phyloP scores from a whole-genome alignment of 2,329 filamentous ascomycete genomes.

The Cladosporium sp. region DNA sequence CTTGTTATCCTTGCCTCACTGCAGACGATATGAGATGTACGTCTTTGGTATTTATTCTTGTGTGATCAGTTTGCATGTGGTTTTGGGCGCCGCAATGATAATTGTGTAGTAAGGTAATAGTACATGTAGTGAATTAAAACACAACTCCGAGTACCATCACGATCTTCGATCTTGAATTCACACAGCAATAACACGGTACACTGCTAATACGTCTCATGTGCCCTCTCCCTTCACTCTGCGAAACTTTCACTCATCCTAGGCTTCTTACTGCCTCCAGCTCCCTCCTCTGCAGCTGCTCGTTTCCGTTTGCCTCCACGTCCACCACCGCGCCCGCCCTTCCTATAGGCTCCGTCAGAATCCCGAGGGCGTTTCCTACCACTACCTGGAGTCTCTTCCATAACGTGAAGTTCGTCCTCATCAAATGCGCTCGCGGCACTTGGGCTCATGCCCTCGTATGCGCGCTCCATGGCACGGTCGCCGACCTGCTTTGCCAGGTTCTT shows the following conservation, averaged over 20 bases:
- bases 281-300: constrained; percentile 18
- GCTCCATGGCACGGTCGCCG: constrained; percentile 31
- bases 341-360: constrained; percentile 42
- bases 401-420: constrained; percentile 35
- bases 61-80: no score
- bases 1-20: no score
- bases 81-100: no score
- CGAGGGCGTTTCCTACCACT: constrained; percentile 30
- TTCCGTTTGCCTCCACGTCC: constrained; percentile 40
- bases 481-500: constrained; percentile 33
- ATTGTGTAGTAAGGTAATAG: no score
- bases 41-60: no score
- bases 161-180: no score
- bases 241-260: constrained; percentile 18
- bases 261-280: constrained; percentile 17
- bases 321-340: constrained; percentile 44
- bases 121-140: no score
- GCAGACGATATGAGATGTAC: no score
- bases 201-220: no score
- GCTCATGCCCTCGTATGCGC: constrained; percentile 28
- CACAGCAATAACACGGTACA: no score
- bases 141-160: no score
- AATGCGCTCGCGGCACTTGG: constrained; percentile 32
- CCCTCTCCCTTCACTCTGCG: background rate
- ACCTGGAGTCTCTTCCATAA: constrained; percentile 29